A percentile compares a stretch with the other conserved stretches of the same genome.
phyloP scores from a whole-genome alignment of 192 early-diverging fungal species.

The Backusella parvicylindrica region DNA sequence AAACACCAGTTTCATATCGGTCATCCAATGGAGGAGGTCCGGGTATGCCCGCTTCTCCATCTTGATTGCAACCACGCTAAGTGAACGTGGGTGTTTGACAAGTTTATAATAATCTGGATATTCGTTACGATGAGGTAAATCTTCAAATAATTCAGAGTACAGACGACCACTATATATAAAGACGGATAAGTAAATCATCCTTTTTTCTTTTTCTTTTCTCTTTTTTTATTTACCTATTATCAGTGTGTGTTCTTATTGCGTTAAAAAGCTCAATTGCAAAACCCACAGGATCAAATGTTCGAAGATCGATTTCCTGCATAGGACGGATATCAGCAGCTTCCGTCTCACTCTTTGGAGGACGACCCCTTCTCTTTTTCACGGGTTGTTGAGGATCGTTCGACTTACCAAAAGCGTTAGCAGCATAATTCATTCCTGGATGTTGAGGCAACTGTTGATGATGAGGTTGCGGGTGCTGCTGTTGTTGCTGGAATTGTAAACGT shows the following conservation, averaged over 20 bases:
- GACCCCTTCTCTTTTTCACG: conserved; percentile 17
- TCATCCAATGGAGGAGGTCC: conserved; percentile 65
- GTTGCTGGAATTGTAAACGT: neutral
- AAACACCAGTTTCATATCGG: conserved; percentile 84
- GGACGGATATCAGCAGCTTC: conserved; percentile 17
- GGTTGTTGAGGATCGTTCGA: neutral
- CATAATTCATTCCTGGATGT: neutral
- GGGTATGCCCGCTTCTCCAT: conserved; percentile 62
- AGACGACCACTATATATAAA: conserved; percentile 45
- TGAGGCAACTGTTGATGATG: neutral
- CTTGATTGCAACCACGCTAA: conserved; percentile 60
- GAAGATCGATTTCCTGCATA: conserved; percentile 17
- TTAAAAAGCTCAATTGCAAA: conserved; percentile 41
- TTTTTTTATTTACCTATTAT: conserved; percentile 38
- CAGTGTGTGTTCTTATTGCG: conserved; percentile 38
- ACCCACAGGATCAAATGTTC: conserved; percentile 11
- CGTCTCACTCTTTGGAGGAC: conserved; percentile 30
- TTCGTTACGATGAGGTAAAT: conserved; percentile 67
- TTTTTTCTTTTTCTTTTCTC: neutral
- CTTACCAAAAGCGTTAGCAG: neutral
- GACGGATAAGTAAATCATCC: neutral
- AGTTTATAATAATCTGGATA: conserved; percentile 93
- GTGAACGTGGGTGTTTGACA: conserved; percentile 77
- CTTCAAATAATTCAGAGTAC: conserved; percentile 75
- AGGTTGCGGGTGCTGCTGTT: neutral